Conservation (phyloP, 371 early-diverging fungal species). For the Mucor sp. region DNA sequence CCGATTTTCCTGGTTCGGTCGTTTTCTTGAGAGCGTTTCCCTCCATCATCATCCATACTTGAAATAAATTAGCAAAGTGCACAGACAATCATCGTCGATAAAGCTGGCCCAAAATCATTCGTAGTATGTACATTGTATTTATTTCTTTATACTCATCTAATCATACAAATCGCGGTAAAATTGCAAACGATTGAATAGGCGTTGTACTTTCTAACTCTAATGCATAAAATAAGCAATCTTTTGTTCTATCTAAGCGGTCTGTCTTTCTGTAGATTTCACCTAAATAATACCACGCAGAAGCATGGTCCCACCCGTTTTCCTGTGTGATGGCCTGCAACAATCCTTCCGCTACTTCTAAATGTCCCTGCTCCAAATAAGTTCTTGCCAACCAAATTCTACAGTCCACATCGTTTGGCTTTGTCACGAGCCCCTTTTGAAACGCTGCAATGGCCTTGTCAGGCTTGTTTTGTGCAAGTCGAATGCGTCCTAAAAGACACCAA, state of each 20-base stretch:
- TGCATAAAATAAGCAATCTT: constrained; percentile 72
- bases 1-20: no score
- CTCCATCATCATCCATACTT: no score
- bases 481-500: constrained; percentile 62
- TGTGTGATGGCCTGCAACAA: constrained; percentile 53
- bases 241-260: constrained; percentile 56
- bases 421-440: constrained; percentile 55
- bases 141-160: neutral
- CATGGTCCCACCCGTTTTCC: constrained; percentile 62
- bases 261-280: constrained; percentile 58
- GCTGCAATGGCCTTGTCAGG: constrained; percentile 48
- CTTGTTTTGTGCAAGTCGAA: constrained; percentile 43
- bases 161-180: constrained; percentile 46
- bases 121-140: no score
- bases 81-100: no score
- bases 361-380: constrained; percentile 41
- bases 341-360: constrained; percentile 58
- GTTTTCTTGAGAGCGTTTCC: no score
- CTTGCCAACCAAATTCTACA: constrained; percentile 50
- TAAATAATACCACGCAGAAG: constrained; percentile 65
- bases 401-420: constrained; percentile 48
- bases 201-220: constrained; percentile 68
- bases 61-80: no score
- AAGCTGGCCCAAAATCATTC: no score
- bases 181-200: constrained; percentile 64